Conservation (phyloP, 73 alveolate species). For the Loxodes magnus region DNA sequence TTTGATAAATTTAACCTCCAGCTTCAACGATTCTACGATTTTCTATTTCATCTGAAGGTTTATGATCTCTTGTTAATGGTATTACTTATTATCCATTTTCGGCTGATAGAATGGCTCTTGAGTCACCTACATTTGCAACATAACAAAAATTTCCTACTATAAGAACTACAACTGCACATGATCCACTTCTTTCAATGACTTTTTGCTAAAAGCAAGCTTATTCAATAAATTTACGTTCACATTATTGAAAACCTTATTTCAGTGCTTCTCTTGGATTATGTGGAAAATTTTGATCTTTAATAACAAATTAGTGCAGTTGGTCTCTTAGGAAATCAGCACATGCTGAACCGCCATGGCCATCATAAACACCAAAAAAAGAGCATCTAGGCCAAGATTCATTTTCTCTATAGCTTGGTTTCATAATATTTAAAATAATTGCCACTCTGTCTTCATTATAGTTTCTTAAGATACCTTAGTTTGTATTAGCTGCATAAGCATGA, state of each 20-base stretch:
- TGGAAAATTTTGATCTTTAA: slow-evolving; percentile 76
- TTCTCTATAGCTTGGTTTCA: slow-evolving; percentile 49
- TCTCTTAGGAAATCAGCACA: slow-evolving; percentile 96
- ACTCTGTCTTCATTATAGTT: slow-evolving; percentile 90
- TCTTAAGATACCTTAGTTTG: slow-evolving; percentile 90
- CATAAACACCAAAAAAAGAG: slow-evolving; percentile 90
- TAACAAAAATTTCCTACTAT: slow-evolving; percentile 60
- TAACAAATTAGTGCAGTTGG: slow-evolving; percentile 15
- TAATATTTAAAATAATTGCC: slow-evolving; percentile 67
- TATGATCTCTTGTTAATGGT: slow-evolving; percentile 79
- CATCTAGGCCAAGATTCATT: slow-evolving; percentile 91
- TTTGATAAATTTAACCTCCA: slow-evolving; percentile 82
- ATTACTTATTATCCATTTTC: slow-evolving; percentile 41
- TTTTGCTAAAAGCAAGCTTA: slow-evolving; percentile 33
- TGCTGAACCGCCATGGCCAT: slow-evolving; percentile 98
- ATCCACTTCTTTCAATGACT: slow-evolving; percentile 62
- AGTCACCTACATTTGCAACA: slow-evolving; percentile 92
- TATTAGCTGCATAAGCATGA: slow-evolving; percentile 87
- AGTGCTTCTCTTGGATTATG: slow-evolving; percentile 80
- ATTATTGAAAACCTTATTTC: slow-evolving; percentile 75
- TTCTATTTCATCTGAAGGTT: slow-evolving; percentile 74
- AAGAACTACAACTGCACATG: slow-evolving; percentile 73
- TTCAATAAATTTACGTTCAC: slow-evolving; percentile 78
- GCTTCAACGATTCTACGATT: slow-evolving; percentile 50
- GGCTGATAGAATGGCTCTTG: slow-evolving; percentile 78